Evolutionary conservation across 1,284 basidiomycete genomes (phyloP), one percentile per base, ranked within the genome.

Genomic region (Sphagnurus paluster): DNA sequence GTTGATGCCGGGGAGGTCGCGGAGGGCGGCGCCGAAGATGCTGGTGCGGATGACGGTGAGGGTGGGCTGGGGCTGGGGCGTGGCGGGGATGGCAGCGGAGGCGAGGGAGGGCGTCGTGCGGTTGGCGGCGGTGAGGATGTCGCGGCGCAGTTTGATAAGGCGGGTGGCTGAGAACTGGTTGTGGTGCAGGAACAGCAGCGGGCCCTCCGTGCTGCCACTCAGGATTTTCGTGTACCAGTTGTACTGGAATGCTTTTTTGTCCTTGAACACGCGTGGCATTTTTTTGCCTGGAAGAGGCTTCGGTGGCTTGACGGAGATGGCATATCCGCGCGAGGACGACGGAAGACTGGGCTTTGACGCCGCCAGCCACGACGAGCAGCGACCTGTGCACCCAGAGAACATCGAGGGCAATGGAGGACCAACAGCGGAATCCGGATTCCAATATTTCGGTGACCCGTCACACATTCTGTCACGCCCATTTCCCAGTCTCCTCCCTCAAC

Each of bases 221-320:
- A 91, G 74, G 50, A 89, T 77, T 52, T 70, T 72, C 45, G 75
- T 73, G 74, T 90, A 90, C 65, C 84, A 82, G 71, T 81, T 75
- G 67, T 82, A 87, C 63, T 89, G 84, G 65, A 79, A 81, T 0
- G 82, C 75, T 64, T 91, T 91, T 62, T 84, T 84, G 62, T 80
- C 79, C 46, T 71, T 74, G 61, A 86, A 91, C 50, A 76, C 70
- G 39, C 87, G 86, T 2, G 80, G 78, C 13, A 64, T 63, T 35
- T 69, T 67, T 56, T 80, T 83, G 13, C 77, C 65, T 5, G 75
- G 71, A 43, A 79, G 76, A 17, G 72, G 61, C 47, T 74, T 68
- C 19, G 82, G 69, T 2, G 76, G 68, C 41, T 74, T 70, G 45
- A 90, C 67, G 3, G 82, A 84, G 48, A 89, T 71, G 43, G 75